These are phyloP conservation scores for Tephrocybe sp. DNA, from an alignment of 768 basidiomycete species.

Conservation along the genomic window DNA sequence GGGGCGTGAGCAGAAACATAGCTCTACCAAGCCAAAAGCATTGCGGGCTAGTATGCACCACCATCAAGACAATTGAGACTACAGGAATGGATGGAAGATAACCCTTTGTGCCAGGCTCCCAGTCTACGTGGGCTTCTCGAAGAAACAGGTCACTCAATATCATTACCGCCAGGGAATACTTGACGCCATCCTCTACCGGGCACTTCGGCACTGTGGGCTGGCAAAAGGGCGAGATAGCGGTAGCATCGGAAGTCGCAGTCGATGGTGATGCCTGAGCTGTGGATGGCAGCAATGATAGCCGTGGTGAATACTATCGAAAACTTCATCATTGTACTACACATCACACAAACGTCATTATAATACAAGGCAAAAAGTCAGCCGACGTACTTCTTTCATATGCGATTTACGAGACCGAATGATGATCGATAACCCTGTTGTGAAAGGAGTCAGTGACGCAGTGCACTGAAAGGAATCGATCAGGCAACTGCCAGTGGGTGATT, in stretches of 20 bases:
- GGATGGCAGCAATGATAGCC: neutral
- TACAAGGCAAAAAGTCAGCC: neutral
- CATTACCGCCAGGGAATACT: neutral
- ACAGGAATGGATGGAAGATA: too few relatives aligned
- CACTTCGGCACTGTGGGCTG: neutral
- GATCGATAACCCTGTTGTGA: too few relatives aligned
- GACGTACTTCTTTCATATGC: too few relatives aligned
- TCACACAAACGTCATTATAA: neutral
- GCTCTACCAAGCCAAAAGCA: too few relatives aligned
- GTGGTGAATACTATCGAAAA: neutral
- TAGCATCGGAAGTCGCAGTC: neutral
- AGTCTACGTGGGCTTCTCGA: neutral
- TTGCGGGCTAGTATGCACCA: too few relatives aligned
- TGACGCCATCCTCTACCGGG: neutral
- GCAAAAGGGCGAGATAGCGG: constrained; percentile 1
- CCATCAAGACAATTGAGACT: too few relatives aligned
- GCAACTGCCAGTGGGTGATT: too few relatives aligned
- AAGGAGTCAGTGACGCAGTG: too few relatives aligned
- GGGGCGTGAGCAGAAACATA: too few relatives aligned
- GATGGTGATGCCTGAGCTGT: neutral
- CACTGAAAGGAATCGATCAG: too few relatives aligned
- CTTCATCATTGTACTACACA: neutral
- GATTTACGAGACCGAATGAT: too few relatives aligned
- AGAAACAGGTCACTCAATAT: constrained; percentile 5
- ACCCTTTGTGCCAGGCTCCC: too few relatives aligned